phyloP scores from a whole-genome alignment of 129 eudicot genomes.

The Mikania micrantha region DNA sequence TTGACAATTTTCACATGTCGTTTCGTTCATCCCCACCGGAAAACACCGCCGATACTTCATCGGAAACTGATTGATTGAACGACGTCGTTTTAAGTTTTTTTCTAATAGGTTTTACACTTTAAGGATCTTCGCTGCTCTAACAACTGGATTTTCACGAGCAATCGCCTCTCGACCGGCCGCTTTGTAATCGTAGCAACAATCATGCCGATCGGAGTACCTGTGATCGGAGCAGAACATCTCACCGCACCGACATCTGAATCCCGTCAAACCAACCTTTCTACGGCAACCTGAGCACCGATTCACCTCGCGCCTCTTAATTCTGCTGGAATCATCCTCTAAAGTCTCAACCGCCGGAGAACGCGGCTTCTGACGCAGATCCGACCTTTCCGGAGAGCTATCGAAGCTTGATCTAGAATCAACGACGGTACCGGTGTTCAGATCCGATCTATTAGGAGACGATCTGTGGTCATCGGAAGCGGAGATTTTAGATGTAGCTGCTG shows the following conservation, averaged over 20 bases:
- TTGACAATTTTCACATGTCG: slow-evolving; percentile 37
- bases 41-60: slow-evolving; percentile 18
- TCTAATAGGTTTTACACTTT: slow-evolving; percentile 48
- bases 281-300: slow-evolving; percentile 76
- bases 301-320: slow-evolving; percentile 36
- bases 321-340: not conserved
- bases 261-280: slow-evolving; percentile 66
- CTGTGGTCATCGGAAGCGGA: slow-evolving; percentile 25
- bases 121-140: slow-evolving; percentile 69
- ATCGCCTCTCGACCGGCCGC: slow-evolving; percentile 85
- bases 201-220: slow-evolving; percentile 84
- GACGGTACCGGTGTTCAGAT: slow-evolving; percentile 25
- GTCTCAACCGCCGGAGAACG: not conserved
- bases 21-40: slow-evolving; percentile 23
- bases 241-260: slow-evolving; percentile 81
- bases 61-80: slow-evolving; percentile 20
- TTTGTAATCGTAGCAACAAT: slow-evolving; percentile 75
- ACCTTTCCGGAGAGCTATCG: too few relatives aligned
- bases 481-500: slow-evolving; percentile 25
- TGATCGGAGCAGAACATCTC: slow-evolving; percentile 76
- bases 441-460: slow-evolving; percentile 37
- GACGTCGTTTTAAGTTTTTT: slow-evolving; percentile 8
- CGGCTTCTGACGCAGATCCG: slow-evolving; percentile 22
- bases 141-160: slow-evolving; percentile 78
- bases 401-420: too few relatives aligned